These are phyloP conservation scores for Acmispon strigosus DNA, from an alignment of 306 rosid genomes.

Conservation along the genomic window DNA sequence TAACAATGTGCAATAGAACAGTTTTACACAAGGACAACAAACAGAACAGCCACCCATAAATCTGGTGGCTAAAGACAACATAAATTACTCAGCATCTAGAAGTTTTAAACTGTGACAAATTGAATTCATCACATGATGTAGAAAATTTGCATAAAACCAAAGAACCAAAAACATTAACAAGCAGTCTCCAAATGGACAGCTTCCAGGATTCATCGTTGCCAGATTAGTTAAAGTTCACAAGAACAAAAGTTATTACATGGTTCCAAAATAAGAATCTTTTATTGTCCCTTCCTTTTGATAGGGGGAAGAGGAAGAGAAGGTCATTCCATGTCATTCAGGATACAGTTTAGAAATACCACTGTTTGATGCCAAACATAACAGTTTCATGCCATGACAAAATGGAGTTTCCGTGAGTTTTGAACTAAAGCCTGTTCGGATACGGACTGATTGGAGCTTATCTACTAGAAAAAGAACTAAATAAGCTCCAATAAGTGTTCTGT, in stretches of 20 bases:
- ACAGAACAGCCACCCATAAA: background rate
- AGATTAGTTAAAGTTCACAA: background rate
- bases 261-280: background rate
- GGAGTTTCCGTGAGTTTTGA: background rate
- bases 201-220: background rate
- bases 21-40: background rate
- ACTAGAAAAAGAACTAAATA: no score
- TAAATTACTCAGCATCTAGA: background rate
- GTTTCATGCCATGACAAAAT: background rate
- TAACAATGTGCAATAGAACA: background rate
- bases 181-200: background rate
- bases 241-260: background rate
- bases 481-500: no score
- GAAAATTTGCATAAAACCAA: background rate
- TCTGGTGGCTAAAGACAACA: background rate
- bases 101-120: background rate
- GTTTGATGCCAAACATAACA: background rate
- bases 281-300: no score
- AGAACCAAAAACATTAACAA: background rate
- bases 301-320: no score
- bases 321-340: no score
- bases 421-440: background rate
- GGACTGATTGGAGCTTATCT: no score
- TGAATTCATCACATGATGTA: background rate
- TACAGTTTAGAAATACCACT: background rate